These are phyloP conservation scores for Penicillium parvum DNA, from an alignment of 495 filamentous ascomycete species.

Conservation along the genomic window DNA sequence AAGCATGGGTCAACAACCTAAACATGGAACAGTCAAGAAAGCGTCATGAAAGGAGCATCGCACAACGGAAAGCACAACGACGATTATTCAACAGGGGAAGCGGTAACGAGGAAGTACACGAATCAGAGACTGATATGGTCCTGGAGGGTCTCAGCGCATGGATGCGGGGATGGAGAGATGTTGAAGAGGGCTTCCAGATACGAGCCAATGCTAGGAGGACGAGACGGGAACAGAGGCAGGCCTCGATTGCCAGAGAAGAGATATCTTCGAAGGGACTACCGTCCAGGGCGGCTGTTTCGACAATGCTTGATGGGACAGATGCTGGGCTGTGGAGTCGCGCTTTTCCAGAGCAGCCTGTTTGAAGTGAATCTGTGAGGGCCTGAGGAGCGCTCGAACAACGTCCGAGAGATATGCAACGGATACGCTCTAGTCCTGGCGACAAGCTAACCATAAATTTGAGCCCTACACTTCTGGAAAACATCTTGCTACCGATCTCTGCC, in stretches of 20 bases:
- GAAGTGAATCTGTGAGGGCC: no score
- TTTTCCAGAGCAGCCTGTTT: background rate
- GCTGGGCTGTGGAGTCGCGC: background rate
- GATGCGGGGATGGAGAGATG: slow-evolving; percentile 42
- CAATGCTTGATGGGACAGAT: background rate
- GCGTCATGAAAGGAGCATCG: background rate
- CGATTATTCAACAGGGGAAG: slow-evolving; percentile 14
- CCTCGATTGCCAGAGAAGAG: slow-evolving; percentile 1
- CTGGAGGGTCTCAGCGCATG: slow-evolving; percentile 37
- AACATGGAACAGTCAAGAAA: slow-evolving; percentile 18
- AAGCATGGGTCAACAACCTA: slow-evolving; percentile 29
- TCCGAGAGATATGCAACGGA: no score
- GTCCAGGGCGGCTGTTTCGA: background rate
- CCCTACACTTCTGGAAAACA: no score
- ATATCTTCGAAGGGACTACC: background rate
- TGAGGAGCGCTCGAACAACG: no score
- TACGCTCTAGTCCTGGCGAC: no score
- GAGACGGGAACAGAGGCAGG: slow-evolving; percentile 23
- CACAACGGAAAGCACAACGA: slow-evolving; percentile 8
- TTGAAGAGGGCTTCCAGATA: slow-evolving; percentile 33
- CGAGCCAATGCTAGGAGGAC: slow-evolving; percentile 22
- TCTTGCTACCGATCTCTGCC: no score
- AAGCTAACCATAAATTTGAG: no score
- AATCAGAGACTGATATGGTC: slow-evolving; percentile 20
- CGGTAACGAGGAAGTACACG: background rate